Evolutionary conservation across 805 yeast genomes (phyloP), one percentile per base, ranked within the genome.

Genomic region (Isabelozyma pseudorhagii): DNA sequence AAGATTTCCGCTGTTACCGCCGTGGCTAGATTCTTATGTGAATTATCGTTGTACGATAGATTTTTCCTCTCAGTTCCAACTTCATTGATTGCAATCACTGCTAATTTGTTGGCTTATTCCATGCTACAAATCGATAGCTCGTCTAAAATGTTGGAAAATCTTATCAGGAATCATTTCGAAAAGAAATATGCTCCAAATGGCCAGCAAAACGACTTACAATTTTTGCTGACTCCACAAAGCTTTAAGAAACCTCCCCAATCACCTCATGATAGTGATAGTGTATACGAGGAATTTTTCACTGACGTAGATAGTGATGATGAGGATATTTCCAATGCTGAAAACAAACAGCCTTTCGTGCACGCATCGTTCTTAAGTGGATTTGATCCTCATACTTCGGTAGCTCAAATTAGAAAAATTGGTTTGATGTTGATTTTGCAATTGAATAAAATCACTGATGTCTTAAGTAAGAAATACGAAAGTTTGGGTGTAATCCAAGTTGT

Each of bases 401-500:
- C 60, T 34, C 66, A 66, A 47, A 61, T 80, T 14, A 67, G 79
- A 57, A 66, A 67, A 51, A 62, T 79, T 25, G 68, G 79, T 8
- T 53, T 78, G 27, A 67, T 75, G 67, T 64, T 81, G 48, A 63
- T 75, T 41, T 66, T 68, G 46, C 76, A 76, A 34, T 65, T 80
- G 39, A 58, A 71, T 45, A 66, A 69, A 50, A 77, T 80, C 21
- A 76, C 83, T 2, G 85, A 81, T 49, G 82, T 80, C 13, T 63
- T 81, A 34, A 60, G 73, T 29, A 78, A 77, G 48, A 81, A 81
- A 59, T 78, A 80, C 56, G 70, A 78, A 38, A 70, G 68, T 29
- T 59, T 79, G 45, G 85, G 85, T 1, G 85, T 81, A 10, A 71
- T 79, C n/a, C 76, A 75, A 14, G 82, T 79, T 15, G 58, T 72